These are phyloP conservation scores for Cutaneotrichosporon cyanovorans DNA, from an alignment of 1,284 basidiomycete genomes.

Conservation along the genomic window DNA sequence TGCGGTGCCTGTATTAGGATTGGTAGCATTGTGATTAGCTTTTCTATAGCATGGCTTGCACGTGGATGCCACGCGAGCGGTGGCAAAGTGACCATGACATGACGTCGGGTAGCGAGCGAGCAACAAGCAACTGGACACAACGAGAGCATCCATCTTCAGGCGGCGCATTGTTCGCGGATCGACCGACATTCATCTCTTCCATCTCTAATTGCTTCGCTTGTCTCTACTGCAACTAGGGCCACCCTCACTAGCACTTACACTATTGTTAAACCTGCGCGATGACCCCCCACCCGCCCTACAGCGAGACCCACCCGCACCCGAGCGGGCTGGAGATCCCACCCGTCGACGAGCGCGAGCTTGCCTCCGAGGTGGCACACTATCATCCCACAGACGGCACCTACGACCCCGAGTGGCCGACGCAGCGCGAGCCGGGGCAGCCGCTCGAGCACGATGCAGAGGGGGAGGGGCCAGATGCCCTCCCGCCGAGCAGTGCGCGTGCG, in stretches of 20 bases:
- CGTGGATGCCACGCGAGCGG: no score
- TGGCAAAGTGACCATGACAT: no score
- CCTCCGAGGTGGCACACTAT: neutral
- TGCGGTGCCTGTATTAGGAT: no score
- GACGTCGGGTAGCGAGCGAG: no score
- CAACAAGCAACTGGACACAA: no score
- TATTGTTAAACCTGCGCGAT: neutral
- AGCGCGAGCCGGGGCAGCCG: conserved; percentile 1
- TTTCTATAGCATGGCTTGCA: no score
- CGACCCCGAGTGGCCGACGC: conserved; percentile 2
- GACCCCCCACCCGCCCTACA: conserved; percentile 11
- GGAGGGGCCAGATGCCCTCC: conserved; percentile 9
- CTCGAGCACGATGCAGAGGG: conserved; percentile 1
- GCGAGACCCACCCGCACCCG: conserved; percentile 30
- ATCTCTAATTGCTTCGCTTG: no score
- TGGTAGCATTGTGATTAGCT: no score
- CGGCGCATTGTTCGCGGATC: no score
- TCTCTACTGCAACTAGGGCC: no score
- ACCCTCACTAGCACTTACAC: neutral
- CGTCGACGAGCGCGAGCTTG: neutral
- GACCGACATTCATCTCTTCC: no score
- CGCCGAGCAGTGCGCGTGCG: conserved; percentile 25
- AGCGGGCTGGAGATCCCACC: conserved; percentile 35
- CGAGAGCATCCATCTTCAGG: no score
- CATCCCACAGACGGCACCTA: neutral